These are phyloP conservation scores for Cryphonectria naterciae DNA, from an alignment of 2,329 filamentous ascomycete species.

Conservation along the genomic window DNA sequence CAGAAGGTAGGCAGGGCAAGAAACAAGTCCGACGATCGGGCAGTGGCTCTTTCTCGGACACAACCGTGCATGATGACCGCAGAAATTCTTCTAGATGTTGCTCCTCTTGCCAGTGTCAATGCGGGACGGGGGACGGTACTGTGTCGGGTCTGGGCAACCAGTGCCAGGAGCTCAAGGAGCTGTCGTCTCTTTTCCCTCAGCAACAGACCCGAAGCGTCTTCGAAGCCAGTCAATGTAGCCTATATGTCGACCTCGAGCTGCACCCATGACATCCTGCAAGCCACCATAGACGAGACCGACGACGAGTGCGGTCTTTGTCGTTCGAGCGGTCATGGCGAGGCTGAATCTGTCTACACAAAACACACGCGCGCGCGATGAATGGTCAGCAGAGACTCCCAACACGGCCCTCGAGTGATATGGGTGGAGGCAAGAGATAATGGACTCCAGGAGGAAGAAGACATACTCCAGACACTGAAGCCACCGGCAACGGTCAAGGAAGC, in stretches of 20 bases:
- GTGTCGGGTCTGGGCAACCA: neutral
- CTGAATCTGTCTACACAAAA: constrained; percentile 71
- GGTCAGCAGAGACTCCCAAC: constrained; percentile 17
- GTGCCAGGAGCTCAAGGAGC: neutral
- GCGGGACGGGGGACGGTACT: neutral
- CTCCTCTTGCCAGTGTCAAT: neutral
- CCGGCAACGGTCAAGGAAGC: constrained; percentile 86
- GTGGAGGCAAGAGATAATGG: neutral
- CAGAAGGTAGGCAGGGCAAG: neutral
- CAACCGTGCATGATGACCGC: neutral
- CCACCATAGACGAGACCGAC: constrained; percentile 82
- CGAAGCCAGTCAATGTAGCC: constrained; percentile 73
- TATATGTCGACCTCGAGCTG: constrained; percentile 71
- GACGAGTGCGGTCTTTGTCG: constrained; percentile 77
- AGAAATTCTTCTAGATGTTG: neutral
- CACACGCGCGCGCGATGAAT: neutral
- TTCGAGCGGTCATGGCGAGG: constrained; percentile 73
- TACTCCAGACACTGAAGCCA: constrained; percentile 84
- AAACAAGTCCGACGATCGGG: neutral
- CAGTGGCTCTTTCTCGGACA: neutral
- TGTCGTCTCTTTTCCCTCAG: constrained; percentile 33
- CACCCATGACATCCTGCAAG: constrained; percentile 74
- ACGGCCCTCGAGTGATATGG: constrained; percentile 6
- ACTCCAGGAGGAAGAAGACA: constrained; percentile 39
- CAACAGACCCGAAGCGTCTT: constrained; percentile 41